These are phyloP conservation scores for Colletotrichum kahawae DNA, from an alignment of 2,329 filamentous ascomycete genomes.

Conservation along the genomic window DNA sequence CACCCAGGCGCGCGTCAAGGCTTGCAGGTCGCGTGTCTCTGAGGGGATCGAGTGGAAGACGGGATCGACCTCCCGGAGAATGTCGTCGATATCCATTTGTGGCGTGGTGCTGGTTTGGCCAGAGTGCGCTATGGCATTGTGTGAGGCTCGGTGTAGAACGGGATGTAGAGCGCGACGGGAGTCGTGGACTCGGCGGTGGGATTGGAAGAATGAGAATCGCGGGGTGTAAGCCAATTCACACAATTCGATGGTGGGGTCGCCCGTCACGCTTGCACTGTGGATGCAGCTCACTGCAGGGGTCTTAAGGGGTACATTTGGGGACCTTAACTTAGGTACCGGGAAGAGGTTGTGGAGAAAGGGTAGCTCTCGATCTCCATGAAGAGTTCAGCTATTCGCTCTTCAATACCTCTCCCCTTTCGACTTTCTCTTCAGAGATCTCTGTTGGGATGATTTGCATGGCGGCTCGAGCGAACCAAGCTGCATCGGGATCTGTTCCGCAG, in stretches of 20 bases:
- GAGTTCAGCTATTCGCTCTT: neutral
- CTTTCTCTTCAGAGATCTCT: neutral
- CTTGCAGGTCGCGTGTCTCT: constrained; percentile 79
- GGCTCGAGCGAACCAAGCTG: neutral
- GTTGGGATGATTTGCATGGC: neutral
- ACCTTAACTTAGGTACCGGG: neutral
- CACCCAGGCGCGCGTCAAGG: constrained; percentile 90
- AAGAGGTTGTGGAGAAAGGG: neutral
- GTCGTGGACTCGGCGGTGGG: neutral
- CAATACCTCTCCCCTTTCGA: neutral
- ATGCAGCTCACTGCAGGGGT: neutral
- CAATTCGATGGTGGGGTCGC: constrained; percentile 14
- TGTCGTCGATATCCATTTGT: constrained; percentile 82
- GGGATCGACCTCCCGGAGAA: constrained; percentile 75
- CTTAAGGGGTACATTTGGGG: neutral
- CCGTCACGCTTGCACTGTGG: neutral
- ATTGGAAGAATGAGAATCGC: neutral
- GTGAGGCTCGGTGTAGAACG: neutral
- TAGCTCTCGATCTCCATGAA: neutral
- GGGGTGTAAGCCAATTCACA: neutral
- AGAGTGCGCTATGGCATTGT: constrained; percentile 5
- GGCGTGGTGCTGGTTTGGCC: neutral
- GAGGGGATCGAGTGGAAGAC: constrained; percentile 56
- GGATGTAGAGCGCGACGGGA: neutral
- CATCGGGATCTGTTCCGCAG: neutral